Base-by-base conservation (phyloP, 176 grass and related monocot species). In the Lolium multiflorum region DNA sequence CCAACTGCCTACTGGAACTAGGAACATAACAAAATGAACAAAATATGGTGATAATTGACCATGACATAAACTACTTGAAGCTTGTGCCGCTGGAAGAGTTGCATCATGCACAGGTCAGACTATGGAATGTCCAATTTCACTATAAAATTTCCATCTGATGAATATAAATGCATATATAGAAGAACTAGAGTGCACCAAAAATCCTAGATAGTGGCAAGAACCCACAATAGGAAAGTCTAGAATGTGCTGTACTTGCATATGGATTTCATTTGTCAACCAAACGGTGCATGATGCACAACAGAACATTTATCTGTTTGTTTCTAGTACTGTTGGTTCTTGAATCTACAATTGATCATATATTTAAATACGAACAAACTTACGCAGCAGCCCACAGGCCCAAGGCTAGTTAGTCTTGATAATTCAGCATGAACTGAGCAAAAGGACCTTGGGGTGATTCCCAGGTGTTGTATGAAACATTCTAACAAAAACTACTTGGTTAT, bases 71-170 rank as follows among this genome's bases (percentile, higher is more conserved):
- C 41, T 44, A 44, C 41, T 11, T 52, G 50, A 52, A 52, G 50
- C 50, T 16, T 13, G 4, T 47, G 46, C 46, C 11, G 8, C 46
- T 47, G 46, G 46, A 47, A 47, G 46, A 47, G 5, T 8, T 47
- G 50, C 50, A 52, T 3, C 14, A 52, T 13, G 50, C 50, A 52
- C 12, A 3, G 14, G 4, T 52, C 50, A 52, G 50, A 52, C 3
- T 52, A 16, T 52, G 14, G 5, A 16, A 16, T 52, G 50, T 52
- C 50, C 14, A 52, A 50, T 50, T 50, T 50, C 48, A 68, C 17
- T 48, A 76, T 72, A 46, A 18, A 82, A 58, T 48, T 82, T 59
- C 18, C 51, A 88, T 70, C 10, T 3, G 39, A 26, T 78, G 52
- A 76, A 52, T 26, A 9, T 17, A 62, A 14, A 35, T 83, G 31